A percentile compares a stretch with the other conserved stretches of the same genome.
Evolutionary conservation across 2,329 filamentous ascomycete species (phyloP).

Genomic region (Aspergillus sp.): DNA sequence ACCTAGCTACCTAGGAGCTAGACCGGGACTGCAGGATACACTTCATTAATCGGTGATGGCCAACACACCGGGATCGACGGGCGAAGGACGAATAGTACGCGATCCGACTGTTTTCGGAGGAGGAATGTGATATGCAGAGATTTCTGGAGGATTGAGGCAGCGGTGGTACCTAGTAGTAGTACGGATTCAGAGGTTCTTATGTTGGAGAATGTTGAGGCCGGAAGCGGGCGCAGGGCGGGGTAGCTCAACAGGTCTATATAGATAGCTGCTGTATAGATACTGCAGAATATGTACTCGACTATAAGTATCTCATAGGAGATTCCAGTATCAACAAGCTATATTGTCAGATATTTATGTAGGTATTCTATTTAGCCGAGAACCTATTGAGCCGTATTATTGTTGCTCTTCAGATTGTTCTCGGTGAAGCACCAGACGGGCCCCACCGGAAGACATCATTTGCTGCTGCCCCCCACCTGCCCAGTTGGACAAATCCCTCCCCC

Average conservation of each 20-base stretch:
- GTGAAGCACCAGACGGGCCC: conserved; percentile 10
- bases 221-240: neutral
- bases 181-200: neutral
- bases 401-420: neutral
- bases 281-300: too few species aligned
- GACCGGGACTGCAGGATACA: neutral
- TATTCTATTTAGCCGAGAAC: too few species aligned
- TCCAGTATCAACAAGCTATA: too few species aligned
- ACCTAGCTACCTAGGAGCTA: too few species aligned
- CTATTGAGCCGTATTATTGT: neutral
- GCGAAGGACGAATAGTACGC: neutral
- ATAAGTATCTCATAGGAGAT: too few species aligned
- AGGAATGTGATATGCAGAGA: neutral
- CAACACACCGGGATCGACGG: neutral
- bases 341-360: too few species aligned
- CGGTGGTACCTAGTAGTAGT: too few species aligned
- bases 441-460: conserved; percentile 30
- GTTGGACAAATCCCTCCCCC: conserved; percentile 9
- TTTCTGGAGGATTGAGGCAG: too few species aligned
- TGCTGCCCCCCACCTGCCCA: conserved; percentile 28
- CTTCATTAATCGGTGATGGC: neutral
- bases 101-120: neutral
- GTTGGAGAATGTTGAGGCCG: neutral
- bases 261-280: too few species aligned
- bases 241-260: too few species aligned